These are phyloP conservation scores for Talaromyces sp. DNA, from an alignment of 2,329 filamentous ascomycete species.

Conservation along the genomic window DNA sequence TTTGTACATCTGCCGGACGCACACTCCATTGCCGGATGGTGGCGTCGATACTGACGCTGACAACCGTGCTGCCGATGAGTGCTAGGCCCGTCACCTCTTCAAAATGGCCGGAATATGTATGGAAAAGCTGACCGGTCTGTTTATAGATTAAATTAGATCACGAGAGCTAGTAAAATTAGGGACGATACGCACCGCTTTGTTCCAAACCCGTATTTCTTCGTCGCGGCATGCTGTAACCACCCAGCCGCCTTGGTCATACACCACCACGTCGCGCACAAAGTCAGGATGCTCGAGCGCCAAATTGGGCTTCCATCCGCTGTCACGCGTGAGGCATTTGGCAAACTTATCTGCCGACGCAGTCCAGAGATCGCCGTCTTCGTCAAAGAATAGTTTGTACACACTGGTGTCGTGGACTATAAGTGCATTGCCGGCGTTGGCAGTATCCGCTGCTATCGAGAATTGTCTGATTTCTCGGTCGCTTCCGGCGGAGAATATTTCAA, in stretches of 20 bases:
- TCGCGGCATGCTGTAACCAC: constrained; percentile 84
- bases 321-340: constrained; percentile 70
- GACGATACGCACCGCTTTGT: constrained; percentile 46
- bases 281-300: constrained; percentile 75
- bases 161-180: background rate
- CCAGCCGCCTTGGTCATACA: constrained; percentile 66
- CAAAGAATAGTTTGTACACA: constrained; percentile 75
- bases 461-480: constrained; percentile 74
- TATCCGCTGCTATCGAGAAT: constrained; percentile 40
- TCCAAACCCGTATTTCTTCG: constrained; percentile 89
- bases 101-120: constrained; percentile 75
- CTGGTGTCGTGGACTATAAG: constrained; percentile 85
- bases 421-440: constrained; percentile 49
- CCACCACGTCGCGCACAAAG: constrained; percentile 78
- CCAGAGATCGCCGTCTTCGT: constrained; percentile 72
- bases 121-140: constrained; percentile 65
- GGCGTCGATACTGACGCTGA: constrained; percentile 84
- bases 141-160: background rate
- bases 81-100: constrained; percentile 85
- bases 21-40: constrained; percentile 84
- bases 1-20: constrained; percentile 55
- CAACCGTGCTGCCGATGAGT: constrained; percentile 54
- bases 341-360: constrained; percentile 90
- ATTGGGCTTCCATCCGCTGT: constrained; percentile 64
- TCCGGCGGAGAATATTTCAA: constrained; percentile 71